Percentiles rank a stretch among this genome's conserved stretches.
Conservation (phyloP, 768 basidiomycete species). For the Sarcodon aspratus region DNA sequence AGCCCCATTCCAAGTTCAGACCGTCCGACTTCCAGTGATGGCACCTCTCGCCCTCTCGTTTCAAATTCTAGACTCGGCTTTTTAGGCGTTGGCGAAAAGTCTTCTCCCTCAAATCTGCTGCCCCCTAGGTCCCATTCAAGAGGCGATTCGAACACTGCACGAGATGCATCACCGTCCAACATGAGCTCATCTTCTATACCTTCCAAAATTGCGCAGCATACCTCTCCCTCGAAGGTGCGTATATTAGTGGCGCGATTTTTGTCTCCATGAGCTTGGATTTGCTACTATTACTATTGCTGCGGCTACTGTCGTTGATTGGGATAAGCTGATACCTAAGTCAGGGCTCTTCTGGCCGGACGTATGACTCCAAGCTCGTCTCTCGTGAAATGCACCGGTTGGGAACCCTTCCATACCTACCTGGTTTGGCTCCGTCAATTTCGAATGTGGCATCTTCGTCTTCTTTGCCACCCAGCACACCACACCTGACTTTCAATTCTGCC, state of each 20-base stretch:
- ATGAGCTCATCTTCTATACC: slow-evolving; percentile 9
- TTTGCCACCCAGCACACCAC: slow-evolving; percentile 6
- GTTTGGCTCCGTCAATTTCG: slow-evolving; percentile 41
- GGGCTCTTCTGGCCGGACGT: slow-evolving; percentile 52
- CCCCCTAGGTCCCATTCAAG: slow-evolving; percentile 14
- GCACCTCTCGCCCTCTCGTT: not conserved
- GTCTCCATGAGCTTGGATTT: not conserved
- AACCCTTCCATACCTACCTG: slow-evolving; percentile 41
- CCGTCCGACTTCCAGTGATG: not conserved
- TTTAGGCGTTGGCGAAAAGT: not conserved
- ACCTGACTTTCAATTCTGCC: slow-evolving; percentile 19
- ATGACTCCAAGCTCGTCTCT: slow-evolving; percentile 70
- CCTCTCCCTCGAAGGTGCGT: not conserved
- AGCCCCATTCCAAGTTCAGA: not conserved
- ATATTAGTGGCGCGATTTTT: not conserved
- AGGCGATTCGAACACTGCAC: slow-evolving; percentile 9
- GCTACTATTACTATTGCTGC: no score
- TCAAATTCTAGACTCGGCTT: not conserved
- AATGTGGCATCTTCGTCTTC: slow-evolving; percentile 33
- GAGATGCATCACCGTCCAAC: slow-evolving; percentile 19
- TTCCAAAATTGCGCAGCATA: not conserved
- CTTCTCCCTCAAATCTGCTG: slow-evolving; percentile 13
- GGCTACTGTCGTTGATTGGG: not conserved
- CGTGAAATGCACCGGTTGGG: slow-evolving; percentile 82
- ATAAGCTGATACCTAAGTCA: not conserved